These are phyloP conservation scores for Chiua sp. DNA, from an alignment of 1,284 basidiomycete species.

Conservation along the genomic window DNA sequence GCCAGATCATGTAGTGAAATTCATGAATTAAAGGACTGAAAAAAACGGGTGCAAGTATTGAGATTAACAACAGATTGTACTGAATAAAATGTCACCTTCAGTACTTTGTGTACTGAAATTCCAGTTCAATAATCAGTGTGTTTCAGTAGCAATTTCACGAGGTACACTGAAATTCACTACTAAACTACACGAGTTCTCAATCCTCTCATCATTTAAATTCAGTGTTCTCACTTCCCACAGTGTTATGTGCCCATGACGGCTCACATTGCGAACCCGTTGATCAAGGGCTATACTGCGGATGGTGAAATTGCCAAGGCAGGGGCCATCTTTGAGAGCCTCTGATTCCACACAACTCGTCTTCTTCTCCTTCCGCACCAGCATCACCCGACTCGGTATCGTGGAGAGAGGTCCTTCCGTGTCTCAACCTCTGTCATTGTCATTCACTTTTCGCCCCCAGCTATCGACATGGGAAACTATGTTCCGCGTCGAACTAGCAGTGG, in stretches of 20 bases:
- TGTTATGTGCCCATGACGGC: conserved; percentile 85
- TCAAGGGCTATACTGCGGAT: conserved; percentile 84
- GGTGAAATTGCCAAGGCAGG: conserved; percentile 77
- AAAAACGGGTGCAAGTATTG: too few relatives aligned
- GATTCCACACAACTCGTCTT: conserved; percentile 60
- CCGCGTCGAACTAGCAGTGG: conserved; percentile 86
- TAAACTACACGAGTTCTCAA: too few relatives aligned
- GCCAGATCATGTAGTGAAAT: too few relatives aligned
- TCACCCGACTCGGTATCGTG: conserved; percentile 67
- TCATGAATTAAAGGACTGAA: too few relatives aligned
- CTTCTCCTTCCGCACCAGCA: conserved; percentile 5
- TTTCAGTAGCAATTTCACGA: conserved; percentile 77
- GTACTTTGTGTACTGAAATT: too few relatives aligned
- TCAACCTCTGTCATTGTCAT: too few relatives aligned
- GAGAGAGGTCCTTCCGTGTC: conserved; percentile 70
- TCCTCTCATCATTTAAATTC: too few relatives aligned
- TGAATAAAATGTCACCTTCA: too few relatives aligned
- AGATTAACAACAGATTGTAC: too few relatives aligned
- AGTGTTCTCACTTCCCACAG: conserved; percentile 63
- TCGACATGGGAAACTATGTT: conserved; percentile 97
- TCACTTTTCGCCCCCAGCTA: conserved; percentile 50
- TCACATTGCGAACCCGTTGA: conserved; percentile 95
- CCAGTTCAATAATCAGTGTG: too few relatives aligned
- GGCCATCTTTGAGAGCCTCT: conserved; percentile 89
- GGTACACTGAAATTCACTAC: too few relatives aligned